Percentiles rank a stretch among this genome's conserved stretches.
Evolutionary conservation across 2,329 filamentous ascomycete genomes (phyloP).

Genomic region (Penicillium sp.): DNA sequence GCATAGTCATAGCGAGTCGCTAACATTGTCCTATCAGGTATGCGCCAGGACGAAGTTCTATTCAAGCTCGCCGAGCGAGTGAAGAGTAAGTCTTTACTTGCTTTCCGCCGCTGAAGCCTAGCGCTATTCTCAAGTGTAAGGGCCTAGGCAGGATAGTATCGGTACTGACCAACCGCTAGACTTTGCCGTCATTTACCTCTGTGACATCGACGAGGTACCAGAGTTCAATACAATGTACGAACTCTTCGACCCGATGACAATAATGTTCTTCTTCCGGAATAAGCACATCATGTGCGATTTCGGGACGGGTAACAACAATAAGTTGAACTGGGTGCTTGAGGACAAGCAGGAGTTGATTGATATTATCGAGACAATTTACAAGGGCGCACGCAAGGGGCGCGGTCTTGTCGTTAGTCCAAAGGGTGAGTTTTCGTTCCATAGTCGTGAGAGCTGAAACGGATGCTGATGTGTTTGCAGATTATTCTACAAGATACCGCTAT

Average conservation of each 20-base stretch:
- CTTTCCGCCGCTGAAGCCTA: background rate
- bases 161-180: constrained; percentile 26
- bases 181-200: constrained; percentile 76
- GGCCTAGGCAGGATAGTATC: constrained; percentile 1
- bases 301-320: constrained; percentile 98
- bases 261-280: constrained; percentile 73
- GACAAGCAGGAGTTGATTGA: constrained; percentile 99
- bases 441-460: no score
- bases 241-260: constrained; percentile 83
- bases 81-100: constrained; percentile 60
- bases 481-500: constrained; percentile 73
- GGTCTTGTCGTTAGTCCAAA: constrained; percentile 97
- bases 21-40: constrained; percentile 48
- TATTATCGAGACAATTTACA: constrained; percentile 97
- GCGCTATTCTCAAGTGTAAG: background rate
- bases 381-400: constrained; percentile 96
- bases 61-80: constrained; percentile 92
- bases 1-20: constrained; percentile 7
- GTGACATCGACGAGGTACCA: constrained; percentile 87
- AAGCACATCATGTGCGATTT: constrained; percentile 96
- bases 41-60: constrained; percentile 88
- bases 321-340: constrained; percentile 93
- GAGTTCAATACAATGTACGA: constrained; percentile 98
- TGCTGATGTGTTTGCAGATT: constrained; percentile 45
- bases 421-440: constrained; percentile 53